Evolutionary conservation across 2,329 filamentous ascomycete species (phyloP).

Genomic region (Hypomyces perniciosus): DNA sequence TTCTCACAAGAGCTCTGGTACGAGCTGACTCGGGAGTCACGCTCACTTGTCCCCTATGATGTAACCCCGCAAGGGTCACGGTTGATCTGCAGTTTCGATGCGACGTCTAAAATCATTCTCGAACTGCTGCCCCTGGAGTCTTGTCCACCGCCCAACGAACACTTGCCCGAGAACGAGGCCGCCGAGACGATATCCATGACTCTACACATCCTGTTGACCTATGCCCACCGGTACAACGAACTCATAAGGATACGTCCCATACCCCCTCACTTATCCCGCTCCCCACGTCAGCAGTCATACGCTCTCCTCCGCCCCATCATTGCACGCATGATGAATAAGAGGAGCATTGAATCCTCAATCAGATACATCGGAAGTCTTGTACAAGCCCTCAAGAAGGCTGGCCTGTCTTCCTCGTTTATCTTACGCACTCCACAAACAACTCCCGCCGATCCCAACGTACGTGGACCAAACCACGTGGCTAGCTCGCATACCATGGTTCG

Average conservation of each 20-base stretch:
- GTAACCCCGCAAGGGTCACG: constrained; percentile 57
- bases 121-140: constrained; percentile 59
- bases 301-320: constrained; percentile 48
- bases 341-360: constrained; percentile 33
- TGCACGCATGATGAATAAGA: constrained; percentile 40
- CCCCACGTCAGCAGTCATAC: constrained; percentile 37
- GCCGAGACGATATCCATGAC: constrained; percentile 62
- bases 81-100: constrained; percentile 50
- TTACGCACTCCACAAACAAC: constrained; percentile 34
- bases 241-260: constrained; percentile 57
- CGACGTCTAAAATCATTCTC: constrained; percentile 52
- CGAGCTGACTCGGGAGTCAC: constrained; percentile 77
- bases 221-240: constrained; percentile 73
- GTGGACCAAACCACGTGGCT: constrained; percentile 31
- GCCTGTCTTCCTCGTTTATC: constrained; percentile 38
- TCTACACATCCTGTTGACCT: constrained; percentile 69
- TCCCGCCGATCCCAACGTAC: constrained; percentile 21
- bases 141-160: constrained; percentile 25
- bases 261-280: constrained; percentile 32
- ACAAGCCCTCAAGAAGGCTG: constrained; percentile 39
- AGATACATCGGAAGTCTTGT: constrained; percentile 39
- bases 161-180: constrained; percentile 39
- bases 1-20: constrained; percentile 86
- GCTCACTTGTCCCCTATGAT: constrained; percentile 63
- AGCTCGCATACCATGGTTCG: constrained; percentile 41